Percentiles rank a stretch among this genome's conserved stretches.
Evolutionary conservation across 176 grass and related monocot genomes (phyloP).

Genomic region (Microstegium vimineum): DNA sequence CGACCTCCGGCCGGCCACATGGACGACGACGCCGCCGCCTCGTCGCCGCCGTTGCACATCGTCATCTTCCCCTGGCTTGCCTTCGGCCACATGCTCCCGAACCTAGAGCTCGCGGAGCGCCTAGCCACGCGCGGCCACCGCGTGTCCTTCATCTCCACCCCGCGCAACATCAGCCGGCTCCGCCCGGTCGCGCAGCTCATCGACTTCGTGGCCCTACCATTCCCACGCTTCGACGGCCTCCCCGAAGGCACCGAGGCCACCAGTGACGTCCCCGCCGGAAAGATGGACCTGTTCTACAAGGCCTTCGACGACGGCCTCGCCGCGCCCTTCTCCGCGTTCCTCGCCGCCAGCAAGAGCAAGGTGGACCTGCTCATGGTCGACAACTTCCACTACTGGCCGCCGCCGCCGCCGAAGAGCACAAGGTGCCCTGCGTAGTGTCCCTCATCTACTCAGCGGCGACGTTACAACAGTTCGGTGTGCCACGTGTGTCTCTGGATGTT

Average conservation of each 20-base stretch:
- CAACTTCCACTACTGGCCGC: neutral
- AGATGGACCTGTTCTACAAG: too few species aligned
- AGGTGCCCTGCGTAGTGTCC: neutral
- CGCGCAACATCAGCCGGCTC: conserved; percentile 7
- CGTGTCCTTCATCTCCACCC: conserved; percentile 11
- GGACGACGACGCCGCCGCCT: too few species aligned
- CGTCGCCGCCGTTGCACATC: neutral
- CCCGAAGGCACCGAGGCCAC: neutral
- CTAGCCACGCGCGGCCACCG: conserved; percentile 14
- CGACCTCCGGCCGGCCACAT: too few species aligned
- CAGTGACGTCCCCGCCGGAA: neutral
- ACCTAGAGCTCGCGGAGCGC: neutral
- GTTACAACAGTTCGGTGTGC: neutral
- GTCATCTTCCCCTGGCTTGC: conserved; percentile 16
- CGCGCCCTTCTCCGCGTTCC: too few species aligned
- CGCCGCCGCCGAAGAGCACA: too few species aligned
- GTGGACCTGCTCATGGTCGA: neutral
- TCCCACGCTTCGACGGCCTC: too few species aligned
- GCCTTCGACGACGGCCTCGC: too few species aligned
- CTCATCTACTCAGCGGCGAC: neutral
- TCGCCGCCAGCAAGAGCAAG: neutral
- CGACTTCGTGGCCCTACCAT: too few species aligned
- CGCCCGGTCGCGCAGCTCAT: neutral
- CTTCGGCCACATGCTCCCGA: too few species aligned
- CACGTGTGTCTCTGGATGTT: neutral